Evolutionary conservation across 1,139 yeast species (phyloP).

Genomic region (Keqinozyma sinolaborantium): DNA sequence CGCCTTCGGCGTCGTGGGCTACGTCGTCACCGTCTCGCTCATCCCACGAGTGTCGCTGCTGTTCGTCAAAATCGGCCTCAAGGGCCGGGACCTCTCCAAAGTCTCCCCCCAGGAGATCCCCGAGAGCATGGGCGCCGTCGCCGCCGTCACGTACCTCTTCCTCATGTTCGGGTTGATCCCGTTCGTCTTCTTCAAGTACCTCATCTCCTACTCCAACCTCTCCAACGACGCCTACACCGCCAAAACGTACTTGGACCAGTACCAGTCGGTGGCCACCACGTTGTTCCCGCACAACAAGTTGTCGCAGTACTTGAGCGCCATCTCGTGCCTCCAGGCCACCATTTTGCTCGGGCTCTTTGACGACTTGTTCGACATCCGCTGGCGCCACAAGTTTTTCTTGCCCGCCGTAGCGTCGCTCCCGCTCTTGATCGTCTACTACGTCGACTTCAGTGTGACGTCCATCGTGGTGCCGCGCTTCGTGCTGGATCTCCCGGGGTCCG

Average conservation of each 20-base stretch:
- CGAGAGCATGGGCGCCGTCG: constrained; percentile 87
- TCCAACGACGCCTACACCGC: constrained; percentile 34
- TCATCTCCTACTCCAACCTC: constrained; percentile 48
- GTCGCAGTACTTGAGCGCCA: constrained; percentile 81
- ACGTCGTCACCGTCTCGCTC: constrained; percentile 49
- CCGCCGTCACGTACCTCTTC: constrained; percentile 77
- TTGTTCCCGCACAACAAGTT: constrained; percentile 82
- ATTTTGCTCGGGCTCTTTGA: constrained; percentile 86
- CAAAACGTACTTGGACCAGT: constrained; percentile 33
- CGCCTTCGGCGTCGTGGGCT: constrained; percentile 70
- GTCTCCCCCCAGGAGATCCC: constrained; percentile 61
- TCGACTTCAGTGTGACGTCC: constrained; percentile 90
- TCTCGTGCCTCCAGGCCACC: constrained; percentile 80
- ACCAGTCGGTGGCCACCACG: constrained; percentile 27
- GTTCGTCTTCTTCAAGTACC: constrained; percentile 77
- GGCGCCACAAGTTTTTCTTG: constrained; percentile 95
- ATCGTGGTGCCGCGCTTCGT: constrained; percentile 81
- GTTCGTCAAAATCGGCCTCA: constrained; percentile 74
- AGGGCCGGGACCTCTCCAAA: constrained; percentile 82
- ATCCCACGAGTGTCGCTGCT: constrained; percentile 67
- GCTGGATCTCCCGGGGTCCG: constrained; percentile 28
- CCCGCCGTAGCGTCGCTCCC: constrained; percentile 97
- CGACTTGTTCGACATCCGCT: constrained; percentile 89
- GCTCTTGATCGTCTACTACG: constrained; percentile 82
- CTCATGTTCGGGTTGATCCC: constrained; percentile 86